Conservation (phyloP, 371 early-diverging fungal species). For the Lichtheimia ramosa region DNA sequence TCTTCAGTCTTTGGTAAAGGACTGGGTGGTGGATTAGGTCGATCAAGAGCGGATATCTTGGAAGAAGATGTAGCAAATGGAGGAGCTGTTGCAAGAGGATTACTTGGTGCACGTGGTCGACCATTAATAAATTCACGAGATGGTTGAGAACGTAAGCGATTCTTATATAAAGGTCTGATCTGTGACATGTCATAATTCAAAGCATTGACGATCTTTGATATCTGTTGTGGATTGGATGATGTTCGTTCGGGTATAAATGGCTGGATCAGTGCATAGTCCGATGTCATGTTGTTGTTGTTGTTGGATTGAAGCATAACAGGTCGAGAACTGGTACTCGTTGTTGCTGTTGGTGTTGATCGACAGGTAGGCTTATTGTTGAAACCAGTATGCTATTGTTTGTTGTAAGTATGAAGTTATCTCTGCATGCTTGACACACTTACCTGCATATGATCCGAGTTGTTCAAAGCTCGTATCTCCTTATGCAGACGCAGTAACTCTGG, state of each 20-base stretch:
- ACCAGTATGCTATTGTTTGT: background rate
- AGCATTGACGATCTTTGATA: slow-evolving; percentile 23
- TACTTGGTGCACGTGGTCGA: background rate
- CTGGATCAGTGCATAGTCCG: slow-evolving; percentile 17
- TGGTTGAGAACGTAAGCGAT: background rate
- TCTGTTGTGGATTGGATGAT: slow-evolving; percentile 29
- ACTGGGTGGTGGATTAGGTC: slow-evolving; percentile 16
- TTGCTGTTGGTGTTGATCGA: no score
- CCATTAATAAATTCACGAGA: background rate
- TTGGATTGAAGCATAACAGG: background rate
- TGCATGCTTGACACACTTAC: slow-evolving; percentile 3
- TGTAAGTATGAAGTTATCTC: no score
- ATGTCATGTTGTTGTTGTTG: slow-evolving; percentile 8
- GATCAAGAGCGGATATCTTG: slow-evolving; percentile 6
- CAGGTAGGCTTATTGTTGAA: no score
- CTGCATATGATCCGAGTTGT: slow-evolving; percentile 8
- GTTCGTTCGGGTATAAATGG: slow-evolving; percentile 30
- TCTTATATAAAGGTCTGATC: slow-evolving; percentile 8
- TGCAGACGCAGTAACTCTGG: slow-evolving; percentile 31
- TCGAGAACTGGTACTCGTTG: no score
- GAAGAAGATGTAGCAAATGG: background rate
- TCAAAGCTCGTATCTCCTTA: slow-evolving; percentile 24
- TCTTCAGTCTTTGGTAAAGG: slow-evolving; percentile 10
- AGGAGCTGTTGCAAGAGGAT: background rate
- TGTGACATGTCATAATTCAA: slow-evolving; percentile 14